A percentile compares a stretch with the other conserved stretches of the same genome.
phyloP scores from a whole-genome alignment of 108 stramenopile species.

The Pseudonitzschia delicatissima region DNA sequence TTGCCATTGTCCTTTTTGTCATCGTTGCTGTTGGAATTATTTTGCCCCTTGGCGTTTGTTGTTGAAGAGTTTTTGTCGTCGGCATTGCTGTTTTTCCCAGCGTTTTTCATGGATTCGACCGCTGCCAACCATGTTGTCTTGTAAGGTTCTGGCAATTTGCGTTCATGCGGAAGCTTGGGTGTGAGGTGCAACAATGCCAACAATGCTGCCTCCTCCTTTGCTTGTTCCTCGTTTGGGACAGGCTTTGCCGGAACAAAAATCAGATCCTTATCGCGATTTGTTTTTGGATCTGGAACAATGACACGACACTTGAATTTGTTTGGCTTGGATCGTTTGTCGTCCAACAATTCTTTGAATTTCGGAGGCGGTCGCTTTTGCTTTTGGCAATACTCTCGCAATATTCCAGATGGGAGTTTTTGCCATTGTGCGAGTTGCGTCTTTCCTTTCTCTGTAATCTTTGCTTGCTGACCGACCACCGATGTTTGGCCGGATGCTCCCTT shows the following conservation, averaged over 20 bases:
- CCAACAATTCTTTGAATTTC: slow-evolving; percentile 40
- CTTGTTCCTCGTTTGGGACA: slow-evolving; percentile 75
- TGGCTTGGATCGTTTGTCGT: slow-evolving; percentile 10
- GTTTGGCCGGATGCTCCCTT: slow-evolving; percentile 75
- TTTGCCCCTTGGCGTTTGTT: not conserved
- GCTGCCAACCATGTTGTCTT: slow-evolving; percentile 77
- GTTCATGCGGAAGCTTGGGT: slow-evolving; percentile 81
- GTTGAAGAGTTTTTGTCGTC: not conserved
- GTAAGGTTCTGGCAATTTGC: slow-evolving; percentile 92
- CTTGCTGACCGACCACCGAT: slow-evolving; percentile 40
- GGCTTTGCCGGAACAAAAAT: slow-evolving; percentile 59
- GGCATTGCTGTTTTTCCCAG: slow-evolving; percentile 5
- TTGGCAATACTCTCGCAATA: slow-evolving; percentile 69
- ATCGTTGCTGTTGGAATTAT: not conserved
- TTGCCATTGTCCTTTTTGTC: not conserved
- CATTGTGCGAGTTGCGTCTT: slow-evolving; percentile 76
- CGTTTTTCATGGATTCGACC: slow-evolving; percentile 36
- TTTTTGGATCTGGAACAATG: slow-evolving; percentile 81
- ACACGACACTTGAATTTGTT: slow-evolving; percentile 43
- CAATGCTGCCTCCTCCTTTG: slow-evolving; percentile 84
- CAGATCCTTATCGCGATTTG: slow-evolving; percentile 62
- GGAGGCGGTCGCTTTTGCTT: slow-evolving; percentile 61
- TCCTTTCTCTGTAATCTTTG: slow-evolving; percentile 63
- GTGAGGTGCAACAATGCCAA: slow-evolving; percentile 82
- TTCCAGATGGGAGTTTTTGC: slow-evolving; percentile 77